Percentiles rank a stretch among this genome's conserved stretches.
These are phyloP conservation scores for Oryza officinalis DNA, from an alignment of 176 grass and related monocot genomes.

Conservation along the genomic window DNA sequence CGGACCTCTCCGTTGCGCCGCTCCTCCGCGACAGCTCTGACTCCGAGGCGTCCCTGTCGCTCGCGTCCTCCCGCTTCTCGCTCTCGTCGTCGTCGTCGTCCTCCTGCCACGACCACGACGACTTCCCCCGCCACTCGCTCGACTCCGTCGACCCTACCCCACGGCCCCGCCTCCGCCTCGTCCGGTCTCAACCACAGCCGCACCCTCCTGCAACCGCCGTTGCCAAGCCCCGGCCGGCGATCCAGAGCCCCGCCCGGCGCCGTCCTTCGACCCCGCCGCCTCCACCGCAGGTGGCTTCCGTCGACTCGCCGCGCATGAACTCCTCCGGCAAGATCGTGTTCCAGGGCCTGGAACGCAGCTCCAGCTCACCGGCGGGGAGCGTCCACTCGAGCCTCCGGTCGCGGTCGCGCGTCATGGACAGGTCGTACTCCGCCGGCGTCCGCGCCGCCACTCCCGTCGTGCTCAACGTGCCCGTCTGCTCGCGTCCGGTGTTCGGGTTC, in stretches of 20 bases:
- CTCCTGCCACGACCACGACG: slow-evolving; percentile 61
- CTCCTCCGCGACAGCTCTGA: slow-evolving; percentile 68
- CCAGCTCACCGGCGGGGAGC: slow-evolving; percentile 72
- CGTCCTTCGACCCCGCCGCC: background rate
- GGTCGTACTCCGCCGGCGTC: slow-evolving; percentile 83
- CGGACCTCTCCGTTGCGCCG: slow-evolving; percentile 43
- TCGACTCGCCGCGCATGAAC: slow-evolving; percentile 83
- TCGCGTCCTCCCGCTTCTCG: slow-evolving; percentile 67
- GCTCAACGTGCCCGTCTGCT: slow-evolving; percentile 92
- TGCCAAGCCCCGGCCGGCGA: background rate
- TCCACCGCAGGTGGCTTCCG: slow-evolving; percentile 15
- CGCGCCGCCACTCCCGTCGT: slow-evolving; percentile 59
- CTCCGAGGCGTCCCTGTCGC: slow-evolving; percentile 63
- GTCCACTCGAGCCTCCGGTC: slow-evolving; percentile 55
- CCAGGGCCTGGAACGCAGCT: slow-evolving; percentile 85
- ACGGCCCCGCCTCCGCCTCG: slow-evolving; percentile 47
- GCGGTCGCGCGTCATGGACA: slow-evolving; percentile 70
- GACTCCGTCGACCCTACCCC: slow-evolving; percentile 60
- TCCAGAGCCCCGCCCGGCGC: slow-evolving; percentile 16
- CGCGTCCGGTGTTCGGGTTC: slow-evolving; percentile 69
- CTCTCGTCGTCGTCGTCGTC: slow-evolving; percentile 75
- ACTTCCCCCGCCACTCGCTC: slow-evolving; percentile 63
- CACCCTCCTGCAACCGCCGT: background rate
- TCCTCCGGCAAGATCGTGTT: slow-evolving; percentile 87
- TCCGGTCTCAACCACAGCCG: slow-evolving; percentile 38